These are phyloP conservation scores for Paxillus involutus DNA, from an alignment of 768 basidiomycete species.

Conservation along the genomic window DNA sequence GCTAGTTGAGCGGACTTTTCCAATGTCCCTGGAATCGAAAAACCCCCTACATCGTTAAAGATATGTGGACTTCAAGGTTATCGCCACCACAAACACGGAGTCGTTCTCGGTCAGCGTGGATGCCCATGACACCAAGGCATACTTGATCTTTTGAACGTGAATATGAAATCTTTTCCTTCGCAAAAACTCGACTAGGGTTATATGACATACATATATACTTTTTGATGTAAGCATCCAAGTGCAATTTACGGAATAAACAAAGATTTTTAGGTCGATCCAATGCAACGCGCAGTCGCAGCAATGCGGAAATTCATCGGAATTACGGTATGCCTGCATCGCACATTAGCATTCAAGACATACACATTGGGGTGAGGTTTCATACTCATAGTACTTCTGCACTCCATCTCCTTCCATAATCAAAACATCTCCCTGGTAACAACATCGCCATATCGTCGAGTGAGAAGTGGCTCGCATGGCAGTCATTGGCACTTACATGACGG, in stretches of 20 bases:
- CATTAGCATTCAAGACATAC: conserved; percentile 10
- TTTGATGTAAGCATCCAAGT: background rate
- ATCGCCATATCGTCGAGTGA: conserved; percentile 2
- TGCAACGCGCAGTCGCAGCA: conserved; percentile 75
- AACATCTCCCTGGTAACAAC: conserved; percentile 65
- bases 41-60: conserved; percentile 42
- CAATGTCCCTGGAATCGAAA: conserved; percentile 44
- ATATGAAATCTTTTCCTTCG: background rate
- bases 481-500: conserved; percentile 53
- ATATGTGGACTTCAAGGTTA: conserved; percentile 54
- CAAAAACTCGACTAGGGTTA: background rate
- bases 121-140: conserved; percentile 54
- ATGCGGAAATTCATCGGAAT: conserved; percentile 74
- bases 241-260: background rate
- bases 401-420: conserved; percentile 73
- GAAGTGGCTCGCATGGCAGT: background rate
- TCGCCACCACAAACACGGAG: conserved; percentile 35
- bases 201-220: background rate
- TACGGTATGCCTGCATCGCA: conserved; percentile 63
- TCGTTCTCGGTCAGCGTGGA: conserved; percentile 42
- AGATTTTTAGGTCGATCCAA: conserved; percentile 35
- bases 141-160: conserved; percentile 35
- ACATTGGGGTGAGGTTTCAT: conserved; percentile 22
- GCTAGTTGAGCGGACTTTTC: conserved; percentile 42
- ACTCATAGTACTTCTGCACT: conserved; percentile 75